phyloP scores from a whole-genome alignment of 179 eudicot genomes.

The Spergularia azorica region DNA sequence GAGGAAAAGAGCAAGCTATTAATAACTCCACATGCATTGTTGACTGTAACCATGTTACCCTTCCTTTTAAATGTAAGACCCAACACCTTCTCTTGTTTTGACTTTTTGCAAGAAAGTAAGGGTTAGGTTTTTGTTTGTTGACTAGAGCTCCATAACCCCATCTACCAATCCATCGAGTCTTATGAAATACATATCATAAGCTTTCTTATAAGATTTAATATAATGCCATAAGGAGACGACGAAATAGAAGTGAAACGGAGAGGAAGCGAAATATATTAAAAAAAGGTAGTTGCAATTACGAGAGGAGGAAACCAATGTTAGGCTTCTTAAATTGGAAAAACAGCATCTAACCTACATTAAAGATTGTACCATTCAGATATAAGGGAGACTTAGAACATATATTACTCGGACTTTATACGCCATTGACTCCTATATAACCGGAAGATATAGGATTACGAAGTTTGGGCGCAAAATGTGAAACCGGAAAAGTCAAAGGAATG shows the following conservation, averaged over 20 bases:
- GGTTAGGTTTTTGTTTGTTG: constrained; percentile 46
- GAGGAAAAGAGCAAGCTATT: constrained; percentile 36
- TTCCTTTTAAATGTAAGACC: constrained; percentile 50
- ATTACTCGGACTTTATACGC: constrained; percentile 1
- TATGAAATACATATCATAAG: background rate
- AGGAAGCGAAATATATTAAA: background rate
- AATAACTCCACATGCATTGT: constrained; percentile 78
- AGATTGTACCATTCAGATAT: constrained; percentile 5
- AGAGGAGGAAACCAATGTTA: constrained; percentile 8
- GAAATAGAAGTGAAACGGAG: background rate
- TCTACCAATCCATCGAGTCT: background rate
- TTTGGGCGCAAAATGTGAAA: background rate
- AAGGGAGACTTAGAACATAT: constrained; percentile 12
- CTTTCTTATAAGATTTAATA: background rate
- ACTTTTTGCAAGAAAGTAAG: constrained; percentile 41
- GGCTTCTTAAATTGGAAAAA: background rate
- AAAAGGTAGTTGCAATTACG: background rate
- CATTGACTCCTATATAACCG: constrained; percentile 17
- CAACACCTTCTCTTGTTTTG: constrained; percentile 51
- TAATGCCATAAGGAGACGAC: background rate
- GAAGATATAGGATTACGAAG: constrained; percentile 15
- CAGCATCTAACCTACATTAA: background rate
- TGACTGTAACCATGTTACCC: constrained; percentile 71
- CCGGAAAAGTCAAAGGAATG: background rate
- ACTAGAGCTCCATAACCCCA: too few relatives aligned